These are phyloP conservation scores for Phoma sp. DNA, from an alignment of 2,329 filamentous ascomycete genomes.

Conservation along the genomic window DNA sequence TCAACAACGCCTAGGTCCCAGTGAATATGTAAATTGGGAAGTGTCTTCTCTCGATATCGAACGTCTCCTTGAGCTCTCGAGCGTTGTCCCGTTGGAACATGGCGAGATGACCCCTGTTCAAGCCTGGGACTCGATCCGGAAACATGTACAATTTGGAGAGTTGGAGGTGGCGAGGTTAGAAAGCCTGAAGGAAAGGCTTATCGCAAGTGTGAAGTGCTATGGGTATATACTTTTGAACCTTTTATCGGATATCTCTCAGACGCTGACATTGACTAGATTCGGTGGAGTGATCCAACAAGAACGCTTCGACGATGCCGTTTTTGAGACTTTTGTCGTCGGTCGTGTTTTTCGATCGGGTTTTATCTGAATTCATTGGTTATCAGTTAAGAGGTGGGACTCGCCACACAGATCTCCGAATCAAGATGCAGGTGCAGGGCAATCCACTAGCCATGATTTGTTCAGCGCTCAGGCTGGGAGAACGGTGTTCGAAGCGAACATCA, in stretches of 20 bases:
- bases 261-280: neutral
- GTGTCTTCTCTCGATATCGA: neutral
- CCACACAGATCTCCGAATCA: no score
- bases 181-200: neutral
- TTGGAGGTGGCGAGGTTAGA: neutral
- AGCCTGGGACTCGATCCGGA: slow-evolving; percentile 46
- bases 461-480: no score
- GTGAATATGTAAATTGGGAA: neutral
- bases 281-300: neutral
- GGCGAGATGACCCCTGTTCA: slow-evolving; percentile 48
- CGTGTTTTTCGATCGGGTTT: neutral
- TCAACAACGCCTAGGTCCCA: no score
- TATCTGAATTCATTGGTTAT: no score
- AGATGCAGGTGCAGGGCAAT: no score
- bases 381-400: no score
- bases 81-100: slow-evolving; percentile 22
- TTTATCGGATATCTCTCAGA: neutral
- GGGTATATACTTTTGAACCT: neutral
- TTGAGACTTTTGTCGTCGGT: neutral
- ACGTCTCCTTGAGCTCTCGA: neutral
- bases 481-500: no score
- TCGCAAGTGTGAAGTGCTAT: neutral
- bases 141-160: slow-evolving; percentile 1
- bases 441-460: no score
- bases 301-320: neutral